Evolutionary conservation across 208 protist genomes (phyloP), one percentile per base, ranked within the genome.

Genomic region (Acanthamoeba royreba): DNA sequence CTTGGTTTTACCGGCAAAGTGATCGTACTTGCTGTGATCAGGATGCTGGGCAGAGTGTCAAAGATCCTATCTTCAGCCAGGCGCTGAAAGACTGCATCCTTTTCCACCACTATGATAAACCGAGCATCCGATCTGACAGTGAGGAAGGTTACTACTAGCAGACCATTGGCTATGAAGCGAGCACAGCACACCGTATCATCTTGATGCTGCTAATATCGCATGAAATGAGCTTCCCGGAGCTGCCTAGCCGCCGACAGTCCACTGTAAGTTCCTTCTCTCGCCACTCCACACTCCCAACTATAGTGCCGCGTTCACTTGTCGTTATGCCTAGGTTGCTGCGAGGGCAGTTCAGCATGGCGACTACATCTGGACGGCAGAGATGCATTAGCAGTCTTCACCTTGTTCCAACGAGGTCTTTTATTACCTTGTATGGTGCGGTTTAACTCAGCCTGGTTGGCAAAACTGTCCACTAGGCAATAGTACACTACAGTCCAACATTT

Each of bases 1-100:
- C n/a, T n/a, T n/a, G n/a, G n/a, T n/a, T n/a, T 11, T 8, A 43
- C 5, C 15, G 45, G 22, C 17, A 15, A 25, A 28, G 85, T 31
- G 28, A 40, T 17, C 7, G 40, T 92, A 92, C 86, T 92, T 15
- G 86, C 86, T 17, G 86, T 92, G 52, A 92, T 74, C 13, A 92
- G 19, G 0, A 72, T 38, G 31, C 86, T 33, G 45, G 86, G 86
- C 19, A 92, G 38, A 13, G 55, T 92, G 55, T 92, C 45, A 35
- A 42, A 92, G 8, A 92, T 17, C 22, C 45, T 69, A 42, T 92
- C 86, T n/a, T 92, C 86, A 0, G 86, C 49, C 2, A 92, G 49
- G 9, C 86, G 86, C 55, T 92, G 86, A 15, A 92, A 92, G 0
- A 92, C 55, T 13, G 53, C 40, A 40, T 92, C 86, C 53, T 92